Evolutionary conservation across 345 rosid genomes (phyloP).

Genomic region (Lumnitzera racemosa): DNA sequence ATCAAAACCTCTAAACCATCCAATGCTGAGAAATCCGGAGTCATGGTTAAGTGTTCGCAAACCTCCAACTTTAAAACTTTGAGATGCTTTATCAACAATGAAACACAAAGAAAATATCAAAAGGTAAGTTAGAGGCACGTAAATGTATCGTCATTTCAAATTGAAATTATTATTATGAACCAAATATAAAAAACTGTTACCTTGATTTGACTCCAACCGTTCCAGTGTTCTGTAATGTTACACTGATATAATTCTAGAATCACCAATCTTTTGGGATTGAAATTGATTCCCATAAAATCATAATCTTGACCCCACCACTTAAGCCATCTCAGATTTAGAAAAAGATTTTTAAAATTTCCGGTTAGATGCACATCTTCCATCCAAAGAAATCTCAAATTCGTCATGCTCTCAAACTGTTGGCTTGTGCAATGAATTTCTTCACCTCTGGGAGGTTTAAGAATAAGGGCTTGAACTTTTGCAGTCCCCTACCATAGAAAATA

Average conservation of each 20-base stretch:
- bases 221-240: constrained; percentile 1
- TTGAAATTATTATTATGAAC: too few species aligned
- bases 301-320: background rate
- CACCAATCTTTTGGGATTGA: constrained; percentile 1
- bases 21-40: too few species aligned
- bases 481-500: constrained; percentile 10
- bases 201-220: constrained; percentile 6
- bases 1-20: too few species aligned
- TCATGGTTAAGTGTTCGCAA: too few species aligned
- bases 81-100: too few species aligned
- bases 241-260: constrained; percentile 2
- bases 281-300: background rate
- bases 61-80: too few species aligned
- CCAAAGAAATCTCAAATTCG: background rate
- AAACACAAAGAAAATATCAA: too few species aligned
- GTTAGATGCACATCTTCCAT: background rate
- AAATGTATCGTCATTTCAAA: background rate
- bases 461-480: constrained; percentile 4
- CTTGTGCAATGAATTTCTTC: background rate
- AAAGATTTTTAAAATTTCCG: background rate
- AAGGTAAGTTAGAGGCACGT: background rate
- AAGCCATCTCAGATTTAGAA: background rate
- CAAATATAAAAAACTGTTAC: background rate
- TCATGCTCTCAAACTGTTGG: background rate
- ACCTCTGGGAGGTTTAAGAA: background rate